phyloP scores from a whole-genome alignment of 129 eudicot genomes.

The Saussurea involucrata region DNA sequence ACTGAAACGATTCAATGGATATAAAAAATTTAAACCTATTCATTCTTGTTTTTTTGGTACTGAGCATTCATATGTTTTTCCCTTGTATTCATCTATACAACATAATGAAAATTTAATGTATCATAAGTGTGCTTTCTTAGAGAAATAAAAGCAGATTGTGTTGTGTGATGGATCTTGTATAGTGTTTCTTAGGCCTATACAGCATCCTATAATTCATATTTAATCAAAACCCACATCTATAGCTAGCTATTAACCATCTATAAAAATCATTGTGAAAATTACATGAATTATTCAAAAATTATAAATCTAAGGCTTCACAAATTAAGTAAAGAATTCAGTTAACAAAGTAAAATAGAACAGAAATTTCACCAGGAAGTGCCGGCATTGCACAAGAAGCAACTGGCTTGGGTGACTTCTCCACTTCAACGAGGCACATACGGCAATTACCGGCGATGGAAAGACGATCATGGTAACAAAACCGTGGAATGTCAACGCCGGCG shows the following conservation, averaged over 20 bases:
- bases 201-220: neutral
- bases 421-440: slow-evolving; percentile 94
- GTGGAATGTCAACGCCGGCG: slow-evolving; percentile 90
- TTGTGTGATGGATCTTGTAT: neutral
- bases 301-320: neutral
- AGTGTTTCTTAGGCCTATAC: neutral
- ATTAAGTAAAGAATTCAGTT: neutral
- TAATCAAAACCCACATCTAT: neutral
- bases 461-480: slow-evolving; percentile 84
- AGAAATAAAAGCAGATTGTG: neutral
- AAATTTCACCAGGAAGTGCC: slow-evolving; percentile 62
- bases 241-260: neutral
- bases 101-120: neutral
- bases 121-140: neutral
- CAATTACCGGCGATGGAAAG: slow-evolving; percentile 94
- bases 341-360: neutral
- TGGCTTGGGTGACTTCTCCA: slow-evolving; percentile 90
- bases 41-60: neutral
- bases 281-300: neutral
- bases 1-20: neutral
- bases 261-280: neutral
- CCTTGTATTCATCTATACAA: neutral
- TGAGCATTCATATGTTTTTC: neutral
- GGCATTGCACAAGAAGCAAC: slow-evolving; percentile 99
- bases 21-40: neutral